A percentile compares a stretch with the other conserved stretches of the same genome.
These are phyloP conservation scores for Xylaria telfairii DNA, from an alignment of 495 filamentous ascomycete genomes.

Conservation along the genomic window DNA sequence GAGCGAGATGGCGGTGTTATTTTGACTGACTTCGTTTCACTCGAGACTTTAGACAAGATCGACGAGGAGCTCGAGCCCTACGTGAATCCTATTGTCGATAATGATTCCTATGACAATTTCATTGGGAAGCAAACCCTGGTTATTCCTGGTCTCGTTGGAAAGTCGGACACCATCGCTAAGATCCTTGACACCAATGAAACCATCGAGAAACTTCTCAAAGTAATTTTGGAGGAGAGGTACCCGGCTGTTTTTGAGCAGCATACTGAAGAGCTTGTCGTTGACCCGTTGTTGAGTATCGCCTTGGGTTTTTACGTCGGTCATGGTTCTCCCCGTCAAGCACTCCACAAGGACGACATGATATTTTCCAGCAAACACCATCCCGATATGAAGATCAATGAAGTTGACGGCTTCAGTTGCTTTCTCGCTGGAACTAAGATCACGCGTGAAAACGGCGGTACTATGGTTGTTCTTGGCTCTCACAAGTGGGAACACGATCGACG, in stretches of 20 bases:
- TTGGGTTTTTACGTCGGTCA: constrained; percentile 37
- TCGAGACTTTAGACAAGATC: constrained; percentile 26
- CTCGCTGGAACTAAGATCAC: constrained; percentile 39
- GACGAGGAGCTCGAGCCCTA: constrained; percentile 14
- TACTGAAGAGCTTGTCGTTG: constrained; percentile 29
- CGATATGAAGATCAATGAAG: constrained; percentile 25
- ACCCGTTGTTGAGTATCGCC: constrained; percentile 38
- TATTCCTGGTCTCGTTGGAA: constrained; percentile 42
- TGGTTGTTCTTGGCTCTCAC: constrained; percentile 47
- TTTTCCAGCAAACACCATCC: constrained; percentile 30
- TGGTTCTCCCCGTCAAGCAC: constrained; percentile 34
- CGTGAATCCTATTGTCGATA: neutral
- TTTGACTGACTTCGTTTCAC: constrained; percentile 36
- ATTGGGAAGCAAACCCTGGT: constrained; percentile 31
- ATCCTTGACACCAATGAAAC: constrained; percentile 31
- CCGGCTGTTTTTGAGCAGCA: constrained; percentile 27
- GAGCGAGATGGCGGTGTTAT: constrained; percentile 45
- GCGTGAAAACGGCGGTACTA: constrained; percentile 47
- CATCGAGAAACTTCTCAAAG: constrained; percentile 33
- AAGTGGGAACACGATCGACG: constrained; percentile 40
- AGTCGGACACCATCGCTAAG: constrained; percentile 40
- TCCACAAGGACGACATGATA: constrained; percentile 44
- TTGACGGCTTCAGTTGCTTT: constrained; percentile 18
- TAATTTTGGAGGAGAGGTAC: neutral
- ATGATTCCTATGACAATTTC: constrained; percentile 17